Evolutionary conservation across 2,329 filamentous ascomycete genomes (phyloP), one percentile per base, ranked within the genome.

Genomic region (Aspergillus candidus): DNA sequence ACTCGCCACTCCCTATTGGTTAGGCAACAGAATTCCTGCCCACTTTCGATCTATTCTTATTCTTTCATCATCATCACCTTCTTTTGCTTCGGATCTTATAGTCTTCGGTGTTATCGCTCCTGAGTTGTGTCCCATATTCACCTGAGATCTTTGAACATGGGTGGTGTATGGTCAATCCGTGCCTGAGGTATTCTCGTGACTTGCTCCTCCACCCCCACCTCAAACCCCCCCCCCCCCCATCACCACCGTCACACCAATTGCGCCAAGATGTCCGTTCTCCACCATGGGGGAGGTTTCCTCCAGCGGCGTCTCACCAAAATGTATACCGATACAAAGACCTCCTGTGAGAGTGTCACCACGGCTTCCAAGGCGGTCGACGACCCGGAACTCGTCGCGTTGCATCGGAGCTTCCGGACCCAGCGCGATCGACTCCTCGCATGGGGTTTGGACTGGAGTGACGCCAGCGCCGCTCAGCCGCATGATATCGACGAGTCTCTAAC

Each of bases 381-480:
- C 41, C 77, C 75, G 30, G 77, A 81, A 44, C 71, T 79, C 11
- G 70, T 74, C 17, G 72, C 73, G 22, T 66, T 83, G 32, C 75
- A 82, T 52, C 73, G 74, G 46, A 79, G 78, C 53, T 80, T 80
- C 56, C 71, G 77, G 46, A 80, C 79, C 42, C 80, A 84, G 57
- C 79, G 80, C 57, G 79, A 83, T 59, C 69, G 80, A 14, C 67
- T 83, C 38, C 72, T 82, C 33, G 75, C 79, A 29, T 84, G 80
- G 80, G 80, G 80, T 37, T 65, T 83, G 46, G 78, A 82, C 59
- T 84, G 80, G 80, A 80, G 74, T 61, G 80, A 83, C 58, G 78
- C 76, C 47, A 75, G 72, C 53, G 75, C 74, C 48, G 72, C 71
- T 12, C 67, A 72, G 41, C 72, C 77, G 46, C 77, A 74, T 53